Conservation (phyloP, 345 rosid genomes). For the Adansonia digitata region DNA sequence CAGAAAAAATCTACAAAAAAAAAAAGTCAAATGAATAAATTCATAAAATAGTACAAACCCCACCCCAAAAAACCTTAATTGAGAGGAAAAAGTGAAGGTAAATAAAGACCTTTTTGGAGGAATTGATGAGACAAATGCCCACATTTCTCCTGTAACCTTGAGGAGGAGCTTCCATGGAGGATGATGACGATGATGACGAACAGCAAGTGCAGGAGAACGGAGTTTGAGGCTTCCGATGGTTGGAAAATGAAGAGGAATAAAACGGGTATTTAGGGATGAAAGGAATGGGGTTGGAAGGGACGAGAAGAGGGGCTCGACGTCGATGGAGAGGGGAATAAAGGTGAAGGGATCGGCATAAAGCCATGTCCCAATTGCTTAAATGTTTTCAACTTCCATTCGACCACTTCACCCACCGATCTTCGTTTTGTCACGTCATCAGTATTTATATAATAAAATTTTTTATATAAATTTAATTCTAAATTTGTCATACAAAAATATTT, state of each 20-base stretch:
- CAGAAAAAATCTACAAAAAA: constrained; percentile 62
- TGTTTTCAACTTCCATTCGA: not conserved
- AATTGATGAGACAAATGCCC: constrained; percentile 79
- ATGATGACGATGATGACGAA: constrained; percentile 27
- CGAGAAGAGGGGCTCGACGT: not conserved
- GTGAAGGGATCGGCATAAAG: constrained; percentile 28
- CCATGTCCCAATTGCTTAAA: constrained; percentile 20
- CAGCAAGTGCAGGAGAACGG: constrained; percentile 19
- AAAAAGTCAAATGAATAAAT: not conserved
- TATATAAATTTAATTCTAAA: no score
- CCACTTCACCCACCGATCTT: no score
- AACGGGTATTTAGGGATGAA: constrained; percentile 28
- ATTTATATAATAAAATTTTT: no score
- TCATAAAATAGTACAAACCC: not conserved
- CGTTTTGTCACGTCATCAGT: no score
- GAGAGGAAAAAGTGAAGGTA: not conserved
- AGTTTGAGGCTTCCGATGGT: constrained; percentile 12
- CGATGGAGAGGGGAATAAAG: constrained; percentile 11
- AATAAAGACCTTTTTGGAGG: constrained; percentile 64
- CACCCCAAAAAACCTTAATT: not conserved
- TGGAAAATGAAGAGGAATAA: constrained; percentile 23
- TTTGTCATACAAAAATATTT: no score
- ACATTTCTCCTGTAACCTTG: constrained; percentile 89
- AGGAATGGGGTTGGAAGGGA: constrained; percentile 7
- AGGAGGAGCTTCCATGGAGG: constrained; percentile 82